Conservation (phyloP, 306 rosid genomes). For the Cucumis hystrix region DNA sequence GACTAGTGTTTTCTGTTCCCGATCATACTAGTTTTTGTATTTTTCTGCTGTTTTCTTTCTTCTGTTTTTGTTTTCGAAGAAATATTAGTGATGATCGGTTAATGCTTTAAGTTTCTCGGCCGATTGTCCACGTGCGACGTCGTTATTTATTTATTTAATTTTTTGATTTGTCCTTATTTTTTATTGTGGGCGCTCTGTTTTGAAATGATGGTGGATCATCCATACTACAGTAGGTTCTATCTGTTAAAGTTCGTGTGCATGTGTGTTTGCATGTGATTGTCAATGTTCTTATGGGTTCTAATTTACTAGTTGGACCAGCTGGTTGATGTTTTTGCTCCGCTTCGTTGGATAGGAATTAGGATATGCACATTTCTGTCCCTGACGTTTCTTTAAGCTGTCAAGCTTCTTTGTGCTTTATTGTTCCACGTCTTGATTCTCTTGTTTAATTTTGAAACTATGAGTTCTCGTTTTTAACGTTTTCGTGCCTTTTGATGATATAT, state of each 20-base stretch:
- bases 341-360: neutral
- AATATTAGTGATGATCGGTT: neutral
- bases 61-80: neutral
- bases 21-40: neutral
- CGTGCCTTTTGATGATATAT: neutral
- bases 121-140: neutral
- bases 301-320: neutral
- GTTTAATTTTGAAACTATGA: neutral
- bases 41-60: neutral
- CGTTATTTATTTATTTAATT: neutral
- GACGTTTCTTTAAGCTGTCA: neutral
- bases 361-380: neutral
- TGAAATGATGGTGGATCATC: neutral
- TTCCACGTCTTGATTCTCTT: neutral
- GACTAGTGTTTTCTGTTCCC: neutral
- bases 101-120: neutral
- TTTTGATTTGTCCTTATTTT: neutral
- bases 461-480: neutral
- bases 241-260: neutral
- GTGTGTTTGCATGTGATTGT: conserved; percentile 5
- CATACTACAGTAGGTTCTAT: neutral
- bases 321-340: neutral
- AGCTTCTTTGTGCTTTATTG: neutral
- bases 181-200: neutral
- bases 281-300: neutral